phyloP scores from a whole-genome alignment of 2,329 filamentous ascomycete genomes.

The Calonectria multiphialidica region DNA sequence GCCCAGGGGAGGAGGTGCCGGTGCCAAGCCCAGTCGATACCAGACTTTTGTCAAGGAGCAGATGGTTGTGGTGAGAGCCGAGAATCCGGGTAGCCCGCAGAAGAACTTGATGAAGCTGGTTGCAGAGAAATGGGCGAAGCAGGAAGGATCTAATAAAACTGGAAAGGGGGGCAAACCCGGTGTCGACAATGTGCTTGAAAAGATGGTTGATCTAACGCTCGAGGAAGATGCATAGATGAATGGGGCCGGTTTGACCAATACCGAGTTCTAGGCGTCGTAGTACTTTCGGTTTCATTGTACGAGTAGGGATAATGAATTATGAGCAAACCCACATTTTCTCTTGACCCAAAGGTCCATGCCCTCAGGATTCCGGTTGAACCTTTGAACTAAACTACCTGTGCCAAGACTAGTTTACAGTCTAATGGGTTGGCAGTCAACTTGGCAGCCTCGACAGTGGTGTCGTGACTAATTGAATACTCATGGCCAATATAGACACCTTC shows the following conservation, averaged over 20 bases:
- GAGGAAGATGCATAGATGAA: slow-evolving; percentile 28
- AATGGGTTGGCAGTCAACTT: too few species aligned
- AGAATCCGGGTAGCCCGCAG: slow-evolving; percentile 69
- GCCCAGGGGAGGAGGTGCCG: slow-evolving; percentile 56
- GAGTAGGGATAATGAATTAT: neutral
- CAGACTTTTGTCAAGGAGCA: slow-evolving; percentile 74
- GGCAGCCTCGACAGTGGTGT: too few species aligned
- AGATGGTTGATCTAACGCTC: slow-evolving; percentile 44
- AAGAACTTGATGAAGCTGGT: slow-evolving; percentile 78
- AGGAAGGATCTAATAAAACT: slow-evolving; percentile 52
- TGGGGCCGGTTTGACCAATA: too few species aligned
- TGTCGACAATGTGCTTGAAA: slow-evolving; percentile 36
- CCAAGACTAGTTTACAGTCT: too few species aligned
- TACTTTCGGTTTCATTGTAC: neutral
- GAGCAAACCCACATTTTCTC: neutral
- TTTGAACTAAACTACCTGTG: neutral
- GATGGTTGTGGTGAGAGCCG: slow-evolving; percentile 70
- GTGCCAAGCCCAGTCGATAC: slow-evolving; percentile 54
- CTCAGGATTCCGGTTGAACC: neutral
- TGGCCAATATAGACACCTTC: too few species aligned
- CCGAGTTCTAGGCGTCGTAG: neutral
- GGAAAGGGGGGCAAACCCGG: slow-evolving; percentile 24
- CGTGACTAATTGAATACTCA: too few species aligned
- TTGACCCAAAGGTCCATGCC: neutral
- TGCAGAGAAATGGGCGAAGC: slow-evolving; percentile 71